These are phyloP conservation scores for Suillus weaverae DNA, from an alignment of 768 basidiomycete genomes.

Conservation along the genomic window DNA sequence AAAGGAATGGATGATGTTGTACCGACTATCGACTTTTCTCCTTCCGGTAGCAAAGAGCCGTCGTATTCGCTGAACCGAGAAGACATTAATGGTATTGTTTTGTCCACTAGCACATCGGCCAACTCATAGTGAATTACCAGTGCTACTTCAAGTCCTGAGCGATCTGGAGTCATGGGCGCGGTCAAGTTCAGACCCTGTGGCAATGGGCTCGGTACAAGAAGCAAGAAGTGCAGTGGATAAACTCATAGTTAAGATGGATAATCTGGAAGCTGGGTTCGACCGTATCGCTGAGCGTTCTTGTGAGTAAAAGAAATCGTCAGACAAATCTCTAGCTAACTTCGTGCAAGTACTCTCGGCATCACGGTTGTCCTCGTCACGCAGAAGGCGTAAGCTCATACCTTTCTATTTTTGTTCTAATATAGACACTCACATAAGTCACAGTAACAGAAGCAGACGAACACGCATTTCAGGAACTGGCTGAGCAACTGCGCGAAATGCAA, in stretches of 20 bases:
- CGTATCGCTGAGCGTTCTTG: constrained; percentile 82
- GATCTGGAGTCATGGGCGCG: constrained; percentile 62
- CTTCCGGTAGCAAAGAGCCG: constrained; percentile 60
- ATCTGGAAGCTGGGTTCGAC: constrained; percentile 78
- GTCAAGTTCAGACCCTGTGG: constrained; percentile 43
- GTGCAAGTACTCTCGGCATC: constrained; percentile 73
- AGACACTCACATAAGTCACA: constrained; percentile 27
- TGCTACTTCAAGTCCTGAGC: constrained; percentile 58
- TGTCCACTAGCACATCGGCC: background rate
- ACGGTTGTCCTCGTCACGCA: constrained; percentile 62
- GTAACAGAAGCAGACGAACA: constrained; percentile 76
- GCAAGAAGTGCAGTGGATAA: constrained; percentile 64
- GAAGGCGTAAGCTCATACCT: constrained; percentile 58
- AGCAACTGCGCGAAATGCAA: constrained; percentile 62
- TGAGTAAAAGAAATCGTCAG: constrained; percentile 37
- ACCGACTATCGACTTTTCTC: constrained; percentile 78
- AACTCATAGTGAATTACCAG: constrained; percentile 37
- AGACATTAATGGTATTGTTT: constrained; percentile 66
- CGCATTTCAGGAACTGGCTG: constrained; percentile 68
- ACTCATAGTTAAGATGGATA: constrained; percentile 76
- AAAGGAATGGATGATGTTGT: constrained; percentile 80
- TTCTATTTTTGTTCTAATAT: background rate
- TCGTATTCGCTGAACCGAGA: constrained; percentile 66
- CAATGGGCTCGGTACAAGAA: constrained; percentile 59
- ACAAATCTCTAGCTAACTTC: constrained; percentile 8